phyloP scores from a whole-genome alignment of 352 stramenopile genomes.

The Thraustochytrium striatum region DNA sequence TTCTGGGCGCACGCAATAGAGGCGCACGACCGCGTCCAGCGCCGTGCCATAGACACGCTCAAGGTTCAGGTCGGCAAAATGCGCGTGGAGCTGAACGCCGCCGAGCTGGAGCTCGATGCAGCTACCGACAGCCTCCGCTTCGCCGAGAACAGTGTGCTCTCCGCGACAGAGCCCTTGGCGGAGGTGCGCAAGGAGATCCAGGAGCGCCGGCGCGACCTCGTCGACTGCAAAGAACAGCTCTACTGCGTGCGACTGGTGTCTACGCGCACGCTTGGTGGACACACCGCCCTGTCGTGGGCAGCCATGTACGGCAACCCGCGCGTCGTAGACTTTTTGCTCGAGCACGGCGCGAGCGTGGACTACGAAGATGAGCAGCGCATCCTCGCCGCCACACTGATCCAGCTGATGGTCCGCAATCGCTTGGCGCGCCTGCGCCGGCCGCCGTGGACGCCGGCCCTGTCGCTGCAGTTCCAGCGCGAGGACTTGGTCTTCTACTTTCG shows the following conservation, averaged over 20 bases:
- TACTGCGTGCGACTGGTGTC: slow-evolving; percentile 51
- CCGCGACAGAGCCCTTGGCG: slow-evolving; percentile 34
- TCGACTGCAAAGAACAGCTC: slow-evolving; percentile 30
- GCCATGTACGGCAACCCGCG: slow-evolving; percentile 52
- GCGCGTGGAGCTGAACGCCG: slow-evolving; percentile 12
- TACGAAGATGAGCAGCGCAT: slow-evolving; percentile 54
- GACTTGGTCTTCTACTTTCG: slow-evolving; percentile 52
- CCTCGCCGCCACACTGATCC: slow-evolving; percentile 54
- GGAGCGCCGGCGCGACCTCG: slow-evolving; percentile 17
- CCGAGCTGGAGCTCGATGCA: slow-evolving; percentile 36
- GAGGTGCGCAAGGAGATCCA: slow-evolving; percentile 32
- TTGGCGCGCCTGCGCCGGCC: slow-evolving; percentile 11
- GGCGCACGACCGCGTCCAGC: neutral
- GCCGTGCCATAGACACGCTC: neutral
- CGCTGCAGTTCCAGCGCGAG: slow-evolving; percentile 50
- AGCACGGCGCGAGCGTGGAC: slow-evolving; percentile 53
- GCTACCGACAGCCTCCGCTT: slow-evolving; percentile 7
- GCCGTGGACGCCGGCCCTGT: slow-evolving; percentile 18
- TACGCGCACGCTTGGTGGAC: slow-evolving; percentile 51
- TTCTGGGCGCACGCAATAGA: slow-evolving; percentile 51
- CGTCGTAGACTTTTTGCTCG: slow-evolving; percentile 54
- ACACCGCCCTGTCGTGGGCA: slow-evolving; percentile 57
- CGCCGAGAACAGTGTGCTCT: slow-evolving; percentile 40
- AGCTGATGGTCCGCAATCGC: slow-evolving; percentile 51
- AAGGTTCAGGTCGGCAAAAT: slow-evolving; percentile 28